Conservation (phyloP, 352 stramenopile species). For the Saprolegnia parasitica region DNA sequence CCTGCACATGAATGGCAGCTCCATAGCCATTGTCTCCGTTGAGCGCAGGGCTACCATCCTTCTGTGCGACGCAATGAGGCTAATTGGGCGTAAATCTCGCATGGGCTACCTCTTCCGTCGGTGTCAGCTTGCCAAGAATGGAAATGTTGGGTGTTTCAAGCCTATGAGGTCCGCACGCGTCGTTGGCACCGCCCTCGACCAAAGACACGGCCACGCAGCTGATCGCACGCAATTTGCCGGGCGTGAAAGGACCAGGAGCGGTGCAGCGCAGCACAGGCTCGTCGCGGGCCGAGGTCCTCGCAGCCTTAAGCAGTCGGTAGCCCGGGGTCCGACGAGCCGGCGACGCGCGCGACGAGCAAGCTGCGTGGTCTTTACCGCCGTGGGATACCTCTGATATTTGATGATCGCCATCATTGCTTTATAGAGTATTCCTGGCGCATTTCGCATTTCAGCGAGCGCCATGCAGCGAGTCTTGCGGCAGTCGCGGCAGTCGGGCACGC, state of each 20-base stretch:
- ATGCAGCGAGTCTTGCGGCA: constrained; percentile 42
- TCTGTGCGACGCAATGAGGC: no score
- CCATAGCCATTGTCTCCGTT: no score
- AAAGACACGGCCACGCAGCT: background rate
- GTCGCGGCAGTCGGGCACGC: constrained; percentile 47
- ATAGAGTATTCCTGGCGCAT: background rate
- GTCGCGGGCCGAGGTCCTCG: no score
- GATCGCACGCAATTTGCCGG: no score
- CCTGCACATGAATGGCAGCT: background rate
- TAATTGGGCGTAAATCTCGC: no score
- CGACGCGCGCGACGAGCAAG: background rate
- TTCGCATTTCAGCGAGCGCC: background rate
- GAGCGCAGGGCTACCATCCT: no score
- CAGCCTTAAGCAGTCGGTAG: background rate
- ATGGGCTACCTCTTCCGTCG: no score
- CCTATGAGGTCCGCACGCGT: background rate
- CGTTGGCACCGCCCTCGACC: background rate
- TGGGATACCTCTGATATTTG: background rate
- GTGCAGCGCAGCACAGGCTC: no score
- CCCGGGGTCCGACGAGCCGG: no score
- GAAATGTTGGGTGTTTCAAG: background rate
- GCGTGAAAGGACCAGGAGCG: no score
- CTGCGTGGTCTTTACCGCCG: background rate
- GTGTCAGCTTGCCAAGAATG: no score
- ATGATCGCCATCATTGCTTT: background rate